These are phyloP conservation scores for Colletotrichum lentis DNA, from an alignment of 2,329 filamentous ascomycete species.

Conservation along the genomic window DNA sequence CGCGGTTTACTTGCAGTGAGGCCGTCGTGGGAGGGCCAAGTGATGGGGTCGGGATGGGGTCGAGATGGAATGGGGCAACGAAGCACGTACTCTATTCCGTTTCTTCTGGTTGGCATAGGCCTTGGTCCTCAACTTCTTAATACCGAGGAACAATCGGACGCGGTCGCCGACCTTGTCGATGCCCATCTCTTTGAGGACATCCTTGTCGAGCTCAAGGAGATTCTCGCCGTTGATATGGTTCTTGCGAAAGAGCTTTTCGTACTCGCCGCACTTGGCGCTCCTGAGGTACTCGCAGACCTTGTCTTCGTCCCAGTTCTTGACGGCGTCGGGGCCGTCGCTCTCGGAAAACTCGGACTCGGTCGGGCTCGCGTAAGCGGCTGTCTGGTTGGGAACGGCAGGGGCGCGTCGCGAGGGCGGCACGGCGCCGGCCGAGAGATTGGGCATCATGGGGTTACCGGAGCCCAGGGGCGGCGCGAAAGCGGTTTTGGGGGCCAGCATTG, in stretches of 20 bases:
- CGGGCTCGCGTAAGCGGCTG: constrained; percentile 76
- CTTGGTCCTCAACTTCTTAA: constrained; percentile 82
- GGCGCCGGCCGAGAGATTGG: constrained; percentile 58
- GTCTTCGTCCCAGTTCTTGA: constrained; percentile 90
- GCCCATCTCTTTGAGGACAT: constrained; percentile 95
- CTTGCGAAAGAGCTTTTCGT: constrained; percentile 86
- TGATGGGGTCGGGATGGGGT: background rate
- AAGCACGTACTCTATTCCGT: constrained; percentile 77
- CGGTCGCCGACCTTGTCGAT: constrained; percentile 98
- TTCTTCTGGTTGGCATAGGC: constrained; percentile 81
- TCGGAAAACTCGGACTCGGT: constrained; percentile 95
- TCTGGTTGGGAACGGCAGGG: constrained; percentile 57
- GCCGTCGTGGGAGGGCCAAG: background rate
- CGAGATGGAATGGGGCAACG: background rate
- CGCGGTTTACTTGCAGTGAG: constrained; percentile 2
- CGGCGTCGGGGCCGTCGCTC: constrained; percentile 75
- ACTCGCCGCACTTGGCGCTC: constrained; percentile 91
- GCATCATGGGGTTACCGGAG: constrained; percentile 55
- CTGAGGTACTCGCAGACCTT: constrained; percentile 90
- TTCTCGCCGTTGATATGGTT: constrained; percentile 99
- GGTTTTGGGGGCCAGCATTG: constrained; percentile 80
- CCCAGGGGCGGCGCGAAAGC: constrained; percentile 69
- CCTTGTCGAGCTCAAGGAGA: constrained; percentile 94
- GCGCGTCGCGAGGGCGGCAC: constrained; percentile 62
- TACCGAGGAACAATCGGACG: constrained; percentile 86